Base-by-base conservation (phyloP, 768 basidiomycete genomes). In the Russula griseocarnosa region DNA sequence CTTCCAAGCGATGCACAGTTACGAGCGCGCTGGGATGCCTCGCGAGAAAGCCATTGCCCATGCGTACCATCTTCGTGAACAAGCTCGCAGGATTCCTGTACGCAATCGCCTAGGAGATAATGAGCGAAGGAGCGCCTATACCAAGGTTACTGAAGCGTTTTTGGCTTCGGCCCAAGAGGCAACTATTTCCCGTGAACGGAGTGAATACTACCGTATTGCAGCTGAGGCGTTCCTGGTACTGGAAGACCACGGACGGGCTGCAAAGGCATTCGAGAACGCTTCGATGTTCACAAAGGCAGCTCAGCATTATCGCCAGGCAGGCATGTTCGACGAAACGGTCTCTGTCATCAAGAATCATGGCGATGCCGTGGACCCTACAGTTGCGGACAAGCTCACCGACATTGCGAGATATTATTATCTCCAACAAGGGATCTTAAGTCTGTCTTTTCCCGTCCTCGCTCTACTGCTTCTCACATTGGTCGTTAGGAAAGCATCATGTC, bases 1-100 rank as follows among this genome's bases (percentile, higher is more conserved):
- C 65, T 69, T 75, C 3, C 82, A 86, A 63, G 83, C 86, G 0
- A 79, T 77, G 74, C 76, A 82, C 54, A 82, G 82, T 61, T 86
- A 79, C 50, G 76, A 79, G 53, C 77, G 80, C 3, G 86, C 86
- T 1, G 72, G 65, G 2, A 69, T 76, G 52, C 71, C 65, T 0
- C 76, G 77, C 18, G 77, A 85, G 71, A 78, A 73, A 18, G 76
- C 71, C 3, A 76, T 85, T 11, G 78, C 84, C 2, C 65, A 79
- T 9, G 82, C 86, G 0, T 86, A 83, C 66, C 76, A 79, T 57
- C 76, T 85, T 6, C 79, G 84, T 60, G 79, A 83, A 65, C 70
- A 77, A 30, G 86, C 86, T 10, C 74, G 78, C 2, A 73, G 71
- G 14, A 70, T 73, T 28, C 71, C 73, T 20, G 9, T 60, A 3